Percentiles rank a stretch among this genome's conserved stretches.
Evolutionary conservation across 2,329 filamentous ascomycete genomes (phyloP).

Genomic region (Neurospora sp.): DNA sequence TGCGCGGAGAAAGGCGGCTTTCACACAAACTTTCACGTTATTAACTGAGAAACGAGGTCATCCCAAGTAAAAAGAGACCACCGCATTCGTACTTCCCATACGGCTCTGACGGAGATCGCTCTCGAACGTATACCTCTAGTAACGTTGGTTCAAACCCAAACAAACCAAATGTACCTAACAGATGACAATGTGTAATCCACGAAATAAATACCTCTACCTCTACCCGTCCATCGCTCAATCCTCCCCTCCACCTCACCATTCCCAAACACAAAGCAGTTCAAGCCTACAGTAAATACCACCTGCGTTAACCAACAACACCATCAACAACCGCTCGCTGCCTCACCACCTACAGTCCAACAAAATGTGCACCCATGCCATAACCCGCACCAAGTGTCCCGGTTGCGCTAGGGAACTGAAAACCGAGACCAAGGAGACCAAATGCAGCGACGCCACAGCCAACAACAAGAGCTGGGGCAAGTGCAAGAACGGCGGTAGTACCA

Average conservation of each 20-base stretch:
- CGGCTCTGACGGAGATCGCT: background rate
- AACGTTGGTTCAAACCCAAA: background rate
- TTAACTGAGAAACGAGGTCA: background rate
- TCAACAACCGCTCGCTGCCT: background rate
- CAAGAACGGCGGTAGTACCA: background rate
- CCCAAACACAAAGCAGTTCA: background rate
- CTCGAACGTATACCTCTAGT: background rate
- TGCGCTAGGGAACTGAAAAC: background rate
- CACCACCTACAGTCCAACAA: background rate
- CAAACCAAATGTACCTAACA: background rate
- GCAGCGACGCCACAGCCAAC: background rate
- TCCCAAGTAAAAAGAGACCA: background rate
- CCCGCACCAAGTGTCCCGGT: background rate
- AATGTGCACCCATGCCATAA: background rate
- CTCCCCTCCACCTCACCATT: background rate
- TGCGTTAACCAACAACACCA: background rate
- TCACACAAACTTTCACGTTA: background rate
- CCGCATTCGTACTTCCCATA: background rate
- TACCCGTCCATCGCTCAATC: background rate
- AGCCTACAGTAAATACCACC: background rate
- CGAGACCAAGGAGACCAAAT: background rate
- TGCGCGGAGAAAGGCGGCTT: background rate
- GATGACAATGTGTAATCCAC: background rate
- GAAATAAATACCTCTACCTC: background rate
- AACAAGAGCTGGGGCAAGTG: background rate